phyloP scores from a whole-genome alignment of 495 filamentous ascomycete species.

The Xanthoparmelia taractica region DNA sequence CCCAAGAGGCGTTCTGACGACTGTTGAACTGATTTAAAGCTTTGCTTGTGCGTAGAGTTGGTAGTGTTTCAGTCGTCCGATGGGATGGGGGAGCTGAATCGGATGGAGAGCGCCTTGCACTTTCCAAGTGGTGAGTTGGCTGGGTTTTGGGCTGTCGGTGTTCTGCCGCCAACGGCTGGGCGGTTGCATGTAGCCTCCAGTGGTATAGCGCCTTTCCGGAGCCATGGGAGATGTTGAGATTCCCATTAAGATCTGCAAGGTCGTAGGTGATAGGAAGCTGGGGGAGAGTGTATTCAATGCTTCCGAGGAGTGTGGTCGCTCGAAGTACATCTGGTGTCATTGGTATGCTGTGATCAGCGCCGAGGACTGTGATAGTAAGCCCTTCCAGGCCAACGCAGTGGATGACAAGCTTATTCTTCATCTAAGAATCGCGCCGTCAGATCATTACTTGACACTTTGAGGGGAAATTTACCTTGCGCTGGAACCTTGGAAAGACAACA shows the following conservation, averaged over 20 bases:
- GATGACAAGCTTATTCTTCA: background rate
- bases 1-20: background rate
- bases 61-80: background rate
- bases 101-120: background rate
- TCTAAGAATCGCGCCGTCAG: background rate
- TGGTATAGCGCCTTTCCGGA: background rate
- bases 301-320: background rate
- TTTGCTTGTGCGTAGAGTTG: background rate
- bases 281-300: background rate
- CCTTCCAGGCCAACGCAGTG: background rate
- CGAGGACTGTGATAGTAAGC: background rate
- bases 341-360: background rate
- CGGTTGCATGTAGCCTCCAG: conserved; percentile 1
- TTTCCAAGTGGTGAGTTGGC: background rate
- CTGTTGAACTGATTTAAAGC: background rate
- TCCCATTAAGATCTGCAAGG: background rate
- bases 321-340: background rate
- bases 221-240: background rate
- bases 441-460: background rate
- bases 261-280: conserved; percentile 3
- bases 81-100: background rate
- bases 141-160: background rate
- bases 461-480: background rate
- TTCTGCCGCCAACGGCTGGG: background rate
- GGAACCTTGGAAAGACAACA: background rate